Conservation (phyloP, 805 yeast genomes). For the Wickerhamiella shivajii region DNA sequence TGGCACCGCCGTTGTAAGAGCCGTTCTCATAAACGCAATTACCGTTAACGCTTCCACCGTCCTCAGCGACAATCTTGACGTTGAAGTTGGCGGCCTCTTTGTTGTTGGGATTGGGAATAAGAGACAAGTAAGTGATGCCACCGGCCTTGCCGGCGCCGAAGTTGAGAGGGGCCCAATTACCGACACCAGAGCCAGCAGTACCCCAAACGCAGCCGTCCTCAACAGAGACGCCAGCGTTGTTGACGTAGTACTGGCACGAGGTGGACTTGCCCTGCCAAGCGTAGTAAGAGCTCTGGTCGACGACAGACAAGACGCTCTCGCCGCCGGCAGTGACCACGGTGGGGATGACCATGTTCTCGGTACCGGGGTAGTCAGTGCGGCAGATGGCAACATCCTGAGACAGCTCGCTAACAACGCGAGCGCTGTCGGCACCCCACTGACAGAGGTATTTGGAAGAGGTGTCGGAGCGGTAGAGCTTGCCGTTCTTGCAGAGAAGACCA, state of each 20-base stretch:
- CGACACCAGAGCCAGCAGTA: conserved; percentile 56
- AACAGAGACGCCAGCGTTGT: conserved; percentile 83
- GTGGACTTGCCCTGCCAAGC: conserved; percentile 68
- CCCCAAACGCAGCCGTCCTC: conserved; percentile 97
- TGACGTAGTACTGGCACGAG: conserved; percentile 93
- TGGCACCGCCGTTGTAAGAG: conserved; percentile 52
- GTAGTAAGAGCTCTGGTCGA: conserved; percentile 64
- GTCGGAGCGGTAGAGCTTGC: conserved; percentile 75
- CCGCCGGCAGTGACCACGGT: conserved; percentile 63
- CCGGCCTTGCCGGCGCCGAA: conserved; percentile 78
- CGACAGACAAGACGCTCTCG: conserved; percentile 57
- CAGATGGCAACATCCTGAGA: conserved; percentile 67
- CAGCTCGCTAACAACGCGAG: conserved; percentile 52
- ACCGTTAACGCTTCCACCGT: conserved; percentile 50
- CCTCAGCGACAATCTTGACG: conserved; percentile 64
- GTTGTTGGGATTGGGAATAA: conserved; percentile 94
- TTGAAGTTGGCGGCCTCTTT: conserved; percentile 49
- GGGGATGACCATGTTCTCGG: conserved; percentile 96
- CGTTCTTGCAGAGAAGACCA: conserved; percentile 75
- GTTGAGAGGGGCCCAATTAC: conserved; percentile 97
- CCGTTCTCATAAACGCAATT: conserved; percentile 74
- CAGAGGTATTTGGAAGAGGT: conserved; percentile 53
- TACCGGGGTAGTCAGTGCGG: conserved; percentile 98
- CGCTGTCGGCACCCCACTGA: conserved; percentile 69
- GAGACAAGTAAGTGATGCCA: conserved; percentile 67